These are phyloP conservation scores for Lyophyllum decastes DNA, from an alignment of 768 basidiomycete genomes.

Conservation along the genomic window DNA sequence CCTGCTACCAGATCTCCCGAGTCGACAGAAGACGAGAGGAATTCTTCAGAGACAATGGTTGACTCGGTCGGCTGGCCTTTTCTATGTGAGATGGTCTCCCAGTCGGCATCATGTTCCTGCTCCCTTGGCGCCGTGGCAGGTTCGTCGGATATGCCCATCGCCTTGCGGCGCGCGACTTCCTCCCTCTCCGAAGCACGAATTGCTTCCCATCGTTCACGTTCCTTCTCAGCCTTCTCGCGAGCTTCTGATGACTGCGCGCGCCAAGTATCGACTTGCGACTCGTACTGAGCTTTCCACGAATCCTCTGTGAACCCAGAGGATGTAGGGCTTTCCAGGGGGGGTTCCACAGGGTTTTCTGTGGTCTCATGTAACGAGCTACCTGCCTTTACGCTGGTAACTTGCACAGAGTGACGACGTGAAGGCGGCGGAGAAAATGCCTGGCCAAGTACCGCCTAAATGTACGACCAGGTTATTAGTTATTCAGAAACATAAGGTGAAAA, in stretches of 20 bases:
- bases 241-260: slow-evolving; percentile 70
- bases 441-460: slow-evolving; percentile 25
- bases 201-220: slow-evolving; percentile 72
- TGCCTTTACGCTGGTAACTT: neutral
- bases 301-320: slow-evolving; percentile 35
- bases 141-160: slow-evolving; percentile 18
- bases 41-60: slow-evolving; percentile 14
- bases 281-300: slow-evolving; percentile 68
- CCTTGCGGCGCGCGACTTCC: slow-evolving; percentile 39
- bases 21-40: slow-evolving; percentile 36
- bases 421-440: slow-evolving; percentile 34
- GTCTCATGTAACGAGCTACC: slow-evolving; percentile 2
- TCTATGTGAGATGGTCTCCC: slow-evolving; percentile 36
- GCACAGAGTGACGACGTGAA: slow-evolving; percentile 25
- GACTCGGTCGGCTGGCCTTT: slow-evolving; percentile 20
- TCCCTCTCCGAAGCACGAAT: slow-evolving; percentile 58
- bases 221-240: slow-evolving; percentile 73
- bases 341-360: slow-evolving; percentile 7
- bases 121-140: slow-evolving; percentile 8
- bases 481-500: neutral
- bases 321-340: slow-evolving; percentile 7
- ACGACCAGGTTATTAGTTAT: neutral
- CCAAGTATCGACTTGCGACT: slow-evolving; percentile 70
- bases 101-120: slow-evolving; percentile 28
- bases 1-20: slow-evolving; percentile 39